phyloP scores from a whole-genome alignment of 257 asterid species.

The Jasminum sambac region DNA sequence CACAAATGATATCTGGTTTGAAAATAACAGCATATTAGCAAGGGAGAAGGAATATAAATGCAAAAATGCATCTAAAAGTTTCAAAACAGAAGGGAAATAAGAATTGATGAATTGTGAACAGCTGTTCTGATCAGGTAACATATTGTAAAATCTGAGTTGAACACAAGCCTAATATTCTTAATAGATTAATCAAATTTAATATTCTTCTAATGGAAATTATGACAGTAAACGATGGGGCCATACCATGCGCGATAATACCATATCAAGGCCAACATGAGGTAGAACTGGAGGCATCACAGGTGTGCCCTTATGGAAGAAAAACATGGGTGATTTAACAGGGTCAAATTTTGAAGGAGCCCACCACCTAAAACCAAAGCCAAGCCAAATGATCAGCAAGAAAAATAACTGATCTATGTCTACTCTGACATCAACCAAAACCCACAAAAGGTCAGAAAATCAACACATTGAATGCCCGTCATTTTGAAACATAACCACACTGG shows the following conservation, averaged over 20 bases:
- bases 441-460: background rate
- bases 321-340: conserved; percentile 91
- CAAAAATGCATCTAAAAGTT: conserved; percentile 3
- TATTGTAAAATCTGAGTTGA: background rate
- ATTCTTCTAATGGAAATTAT: conserved; percentile 1
- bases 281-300: conserved; percentile 72
- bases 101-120: background rate
- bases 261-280: conserved; percentile 73
- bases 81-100: background rate
- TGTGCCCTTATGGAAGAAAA: conserved; percentile 79
- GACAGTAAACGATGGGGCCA: conserved; percentile 23
- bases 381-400: conserved; percentile 16
- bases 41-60: conserved; percentile 15
- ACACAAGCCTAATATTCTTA: background rate
- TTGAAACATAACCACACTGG: background rate
- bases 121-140: background rate
- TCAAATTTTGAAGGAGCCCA: conserved; percentile 99
- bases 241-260: conserved; percentile 80
- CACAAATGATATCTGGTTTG: conserved; percentile 52
- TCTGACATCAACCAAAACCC: background rate
- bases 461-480: background rate
- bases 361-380: conserved; percentile 65
- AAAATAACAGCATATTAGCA: conserved; percentile 17
- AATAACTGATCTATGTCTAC: background rate
- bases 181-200: no score